These are phyloP conservation scores for Whalleya microplaca DNA, from an alignment of 2,329 filamentous ascomycete genomes.

Conservation along the genomic window DNA sequence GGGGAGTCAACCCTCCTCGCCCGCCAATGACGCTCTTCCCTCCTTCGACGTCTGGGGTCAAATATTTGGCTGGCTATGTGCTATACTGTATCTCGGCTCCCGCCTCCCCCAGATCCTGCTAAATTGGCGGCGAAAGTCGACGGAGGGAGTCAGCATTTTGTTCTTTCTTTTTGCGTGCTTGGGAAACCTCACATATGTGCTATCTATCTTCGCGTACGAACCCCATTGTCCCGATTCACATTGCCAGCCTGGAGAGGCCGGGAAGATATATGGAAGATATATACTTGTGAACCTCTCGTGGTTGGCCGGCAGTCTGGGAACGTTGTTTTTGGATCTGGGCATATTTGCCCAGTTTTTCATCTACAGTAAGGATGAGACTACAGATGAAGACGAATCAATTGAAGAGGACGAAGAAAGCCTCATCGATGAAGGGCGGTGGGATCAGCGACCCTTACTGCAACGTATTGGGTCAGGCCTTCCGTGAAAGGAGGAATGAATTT, in stretches of 20 bases:
- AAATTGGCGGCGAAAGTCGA: slow-evolving; percentile 90
- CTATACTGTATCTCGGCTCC: slow-evolving; percentile 84
- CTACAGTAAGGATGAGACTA: slow-evolving; percentile 60
- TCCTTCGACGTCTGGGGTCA: slow-evolving; percentile 80
- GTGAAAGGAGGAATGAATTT: slow-evolving; percentile 1
- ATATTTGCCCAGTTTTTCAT: slow-evolving; percentile 94
- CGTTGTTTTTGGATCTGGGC: slow-evolving; percentile 78
- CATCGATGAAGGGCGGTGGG: slow-evolving; percentile 29
- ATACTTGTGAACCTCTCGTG: slow-evolving; percentile 90
- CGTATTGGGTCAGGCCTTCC: slow-evolving; percentile 32
- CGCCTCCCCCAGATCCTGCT: slow-evolving; percentile 88
- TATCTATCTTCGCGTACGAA: slow-evolving; percentile 89
- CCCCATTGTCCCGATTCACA: slow-evolving; percentile 62
- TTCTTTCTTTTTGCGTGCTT: slow-evolving; percentile 98
- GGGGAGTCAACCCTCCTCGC: slow-evolving; percentile 38
- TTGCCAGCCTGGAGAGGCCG: slow-evolving; percentile 70
- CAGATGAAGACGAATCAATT: slow-evolving; percentile 31
- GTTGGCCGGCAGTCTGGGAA: slow-evolving; percentile 87
- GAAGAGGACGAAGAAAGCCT: slow-evolving; percentile 34
- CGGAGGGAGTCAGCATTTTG: slow-evolving; percentile 88
- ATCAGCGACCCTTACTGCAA: slow-evolving; percentile 37
- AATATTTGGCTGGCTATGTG: slow-evolving; percentile 91
- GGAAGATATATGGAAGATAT: slow-evolving; percentile 74
- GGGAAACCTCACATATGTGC: slow-evolving; percentile 90
- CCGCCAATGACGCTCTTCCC: slow-evolving; percentile 53